phyloP scores from a whole-genome alignment of 192 early-diverging fungal species.

The Coemansia sp. region DNA sequence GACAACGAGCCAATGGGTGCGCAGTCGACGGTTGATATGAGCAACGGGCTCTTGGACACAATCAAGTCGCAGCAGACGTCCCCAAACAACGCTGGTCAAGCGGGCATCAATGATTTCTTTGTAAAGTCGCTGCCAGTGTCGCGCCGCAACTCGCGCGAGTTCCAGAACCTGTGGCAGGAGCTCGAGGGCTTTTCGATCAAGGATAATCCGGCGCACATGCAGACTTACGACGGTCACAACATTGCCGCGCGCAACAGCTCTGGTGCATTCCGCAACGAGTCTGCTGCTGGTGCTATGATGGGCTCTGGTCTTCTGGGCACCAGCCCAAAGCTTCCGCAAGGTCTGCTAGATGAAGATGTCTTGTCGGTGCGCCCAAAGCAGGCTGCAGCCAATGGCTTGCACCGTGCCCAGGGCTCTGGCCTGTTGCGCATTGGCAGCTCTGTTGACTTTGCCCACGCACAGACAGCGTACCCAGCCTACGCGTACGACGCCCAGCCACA shows the following conservation, averaged over 20 bases:
- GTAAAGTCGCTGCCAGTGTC: conserved; percentile 67
- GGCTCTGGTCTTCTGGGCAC: conserved; percentile 22
- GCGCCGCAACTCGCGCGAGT: conserved; percentile 71
- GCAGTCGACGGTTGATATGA: conserved; percentile 24
- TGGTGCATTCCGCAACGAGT: conserved; percentile 33
- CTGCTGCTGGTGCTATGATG: neutral
- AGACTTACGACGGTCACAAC: conserved; percentile 32
- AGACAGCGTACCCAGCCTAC: conserved; percentile 4
- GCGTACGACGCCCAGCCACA: neutral
- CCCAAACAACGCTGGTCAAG: conserved; percentile 30
- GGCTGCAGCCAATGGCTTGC: neutral
- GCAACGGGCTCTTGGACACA: conserved; percentile 39
- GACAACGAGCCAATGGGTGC: conserved; percentile 12
- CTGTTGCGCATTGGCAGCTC: conserved; percentile 13
- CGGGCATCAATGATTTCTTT: conserved; percentile 41
- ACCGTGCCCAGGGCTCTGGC: conserved; percentile 4
- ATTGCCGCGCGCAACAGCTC: conserved; percentile 37
- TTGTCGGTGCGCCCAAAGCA: conserved; percentile 15
- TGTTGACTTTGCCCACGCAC: conserved; percentile 6
- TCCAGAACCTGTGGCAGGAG: conserved; percentile 54
- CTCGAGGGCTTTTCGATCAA: conserved; percentile 49
- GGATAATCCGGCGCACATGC: conserved; percentile 22
- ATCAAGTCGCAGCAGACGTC: conserved; percentile 55
- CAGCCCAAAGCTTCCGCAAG: conserved; percentile 53
- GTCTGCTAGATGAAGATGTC: conserved; percentile 46